Evolutionary conservation across 2,329 filamentous ascomycete genomes (phyloP).

Genomic region (Bipolaris gigantea): DNA sequence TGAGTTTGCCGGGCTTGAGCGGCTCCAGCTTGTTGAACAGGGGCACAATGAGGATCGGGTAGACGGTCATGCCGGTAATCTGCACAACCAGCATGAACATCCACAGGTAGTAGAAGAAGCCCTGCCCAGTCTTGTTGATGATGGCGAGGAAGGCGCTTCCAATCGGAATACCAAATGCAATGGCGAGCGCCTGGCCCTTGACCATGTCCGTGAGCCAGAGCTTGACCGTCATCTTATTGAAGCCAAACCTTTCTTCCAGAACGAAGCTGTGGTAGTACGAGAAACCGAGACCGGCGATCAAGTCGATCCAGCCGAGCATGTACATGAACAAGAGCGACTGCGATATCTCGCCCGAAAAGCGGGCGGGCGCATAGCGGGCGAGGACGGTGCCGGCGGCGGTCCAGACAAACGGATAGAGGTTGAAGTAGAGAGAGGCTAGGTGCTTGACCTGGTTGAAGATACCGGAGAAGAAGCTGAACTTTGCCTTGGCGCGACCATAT

Average conservation of each 20-base stretch:
- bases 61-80: slow-evolving; percentile 93
- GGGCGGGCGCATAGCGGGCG: slow-evolving; percentile 70
- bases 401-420: slow-evolving; percentile 92
- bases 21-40: slow-evolving; percentile 98
- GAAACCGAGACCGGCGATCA: slow-evolving; percentile 75
- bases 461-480: slow-evolving; percentile 79
- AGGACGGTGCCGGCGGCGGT: slow-evolving; percentile 74
- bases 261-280: slow-evolving; percentile 94
- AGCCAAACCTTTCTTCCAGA: slow-evolving; percentile 93
- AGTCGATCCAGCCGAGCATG: slow-evolving; percentile 79
- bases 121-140: slow-evolving; percentile 87
- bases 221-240: slow-evolving; percentile 95
- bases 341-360: slow-evolving; percentile 88
- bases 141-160: slow-evolving; percentile 92
- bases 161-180: slow-evolving; percentile 81
- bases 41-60: slow-evolving; percentile 90
- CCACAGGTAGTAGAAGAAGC: slow-evolving; percentile 99
- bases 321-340: slow-evolving; percentile 94
- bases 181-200: slow-evolving; percentile 82
- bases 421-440: slow-evolving; percentile 83
- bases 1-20: slow-evolving; percentile 81
- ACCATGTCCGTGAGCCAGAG: slow-evolving; percentile 88
- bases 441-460: slow-evolving; percentile 88
- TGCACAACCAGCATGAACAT: slow-evolving; percentile 86
- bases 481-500: slow-evolving; percentile 93